Evolutionary conservation across 305 asterid species (phyloP), one percentile per base, ranked within the genome.

Genomic region (Fraxinus sp.): DNA sequence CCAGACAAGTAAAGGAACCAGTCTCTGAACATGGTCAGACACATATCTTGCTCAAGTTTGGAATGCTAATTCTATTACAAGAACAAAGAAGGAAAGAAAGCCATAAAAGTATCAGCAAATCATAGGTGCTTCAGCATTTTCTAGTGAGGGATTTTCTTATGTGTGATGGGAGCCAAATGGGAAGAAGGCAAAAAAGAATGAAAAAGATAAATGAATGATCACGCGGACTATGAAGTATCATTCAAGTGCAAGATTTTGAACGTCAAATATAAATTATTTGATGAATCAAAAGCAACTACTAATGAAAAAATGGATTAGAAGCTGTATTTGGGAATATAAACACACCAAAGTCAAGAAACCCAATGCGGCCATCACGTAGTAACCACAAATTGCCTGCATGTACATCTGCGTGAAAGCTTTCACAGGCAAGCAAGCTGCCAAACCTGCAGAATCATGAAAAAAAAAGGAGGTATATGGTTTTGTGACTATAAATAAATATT

Each of bases 301-400:
- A 77, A 72, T 36, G 28, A 52, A 74, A 68, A 77, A 46, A 16
- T 41, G 76, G 72, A 4, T 24, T 64, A 64, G 32, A 68, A 26
- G 74, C 74, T 26, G 37, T 8, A 11, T 68, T 44, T 68, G 26
- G 39, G 41, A 64, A 3, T 3, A 20, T 26, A 52, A 52, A 1
- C 46, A 81, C 91, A 96, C 99, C 99, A 74, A 96, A 96, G 91
- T 96, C 99, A 78, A 96, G 98, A 89, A 96, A 96, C 74, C 97
- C 99, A 86, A 96, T 94, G 62, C 99, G 98, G 35, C 98, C 99
- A 92, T 96, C 99, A 79, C 89, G 98, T 37, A 96, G 89, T 83
- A 89, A 90, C 99, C 98, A 94, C 79, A 96, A 90, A 88, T 96
- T 96, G 83, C 99, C 99, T 18, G 99, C 98, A 79, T 96, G 99